A percentile compares a stretch with the other conserved stretches of the same genome.
phyloP scores from a whole-genome alignment of 2,329 filamentous ascomycete genomes.

The Xylaria sp. region DNA sequence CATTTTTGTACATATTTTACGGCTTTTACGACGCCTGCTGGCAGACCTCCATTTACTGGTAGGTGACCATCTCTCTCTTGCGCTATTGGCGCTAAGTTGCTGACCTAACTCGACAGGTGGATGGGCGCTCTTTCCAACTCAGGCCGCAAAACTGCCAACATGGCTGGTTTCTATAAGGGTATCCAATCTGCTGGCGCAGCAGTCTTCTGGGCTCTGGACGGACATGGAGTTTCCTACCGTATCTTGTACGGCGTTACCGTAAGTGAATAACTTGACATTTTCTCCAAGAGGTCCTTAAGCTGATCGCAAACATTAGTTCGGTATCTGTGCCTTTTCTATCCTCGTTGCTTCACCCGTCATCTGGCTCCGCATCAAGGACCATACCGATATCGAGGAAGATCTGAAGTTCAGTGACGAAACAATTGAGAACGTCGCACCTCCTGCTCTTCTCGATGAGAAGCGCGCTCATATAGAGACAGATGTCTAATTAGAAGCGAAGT shows the following conservation, averaged over 20 bases:
- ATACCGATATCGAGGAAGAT: constrained; percentile 83
- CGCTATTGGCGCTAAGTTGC: constrained; percentile 70
- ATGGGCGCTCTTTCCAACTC: constrained; percentile 96
- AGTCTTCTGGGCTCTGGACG: constrained; percentile 78
- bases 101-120: constrained; percentile 64
- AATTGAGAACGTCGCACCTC: constrained; percentile 70
- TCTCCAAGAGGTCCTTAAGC: not conserved
- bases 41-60: constrained; percentile 95
- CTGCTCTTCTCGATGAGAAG: constrained; percentile 46
- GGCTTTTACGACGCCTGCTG: constrained; percentile 76
- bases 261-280: constrained; percentile 40
- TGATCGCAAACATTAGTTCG: constrained; percentile 33
- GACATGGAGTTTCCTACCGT: constrained; percentile 70
- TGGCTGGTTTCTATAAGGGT: constrained; percentile 87
- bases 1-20: constrained; percentile 74
- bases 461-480: constrained; percentile 19
- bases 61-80: constrained; percentile 71
- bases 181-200: constrained; percentile 89
- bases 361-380: constrained; percentile 81
- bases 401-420: constrained; percentile 88
- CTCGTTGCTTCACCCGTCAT: constrained; percentile 83
- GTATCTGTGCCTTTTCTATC: constrained; percentile 66
- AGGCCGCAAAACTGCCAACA: constrained; percentile 89
- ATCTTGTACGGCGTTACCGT: constrained; percentile 73
- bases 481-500: constrained; percentile 15